Evolutionary conservation across 176 grass and related monocot genomes (phyloP), one percentile per base, ranked within the genome.

Genomic region (Phyllostachys edulis): DNA sequence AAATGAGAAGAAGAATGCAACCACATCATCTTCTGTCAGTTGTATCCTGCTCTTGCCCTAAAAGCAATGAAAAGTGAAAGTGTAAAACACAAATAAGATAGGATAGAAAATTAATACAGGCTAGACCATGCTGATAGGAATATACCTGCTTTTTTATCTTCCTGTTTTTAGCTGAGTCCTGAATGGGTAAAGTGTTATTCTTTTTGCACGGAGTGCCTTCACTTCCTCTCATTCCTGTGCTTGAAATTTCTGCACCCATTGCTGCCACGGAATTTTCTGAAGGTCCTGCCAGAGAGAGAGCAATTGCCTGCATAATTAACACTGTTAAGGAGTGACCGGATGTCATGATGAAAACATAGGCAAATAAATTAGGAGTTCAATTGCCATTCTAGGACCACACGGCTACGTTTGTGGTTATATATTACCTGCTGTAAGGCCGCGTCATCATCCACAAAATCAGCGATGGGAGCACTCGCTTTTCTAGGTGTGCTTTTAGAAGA

Each of bases 21-120:
- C 64, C 80, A 96, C 86, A 82, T 98, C 91, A 90, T 98, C 96
- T 84, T 98, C 96, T 78, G 80, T 89, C 71, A 98, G 87, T 49
- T 92, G 91, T 88, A 94, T 86, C 91, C 81, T 80, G 63, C 89
- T 95, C 73, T 93, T 98, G n/a, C 50, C 85, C 96, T 97, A 46
- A 69, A 88, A 77, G 41, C 6, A 85, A 67, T 60, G 52, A 60
- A 12, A 88, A 18, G 39, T 24, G 40, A 66, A 45, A 42, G 23
- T 37, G 26, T 59, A 77, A 73, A 46, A 81, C 57, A 75, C 21
- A 82, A 63, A 59, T 56, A 61, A 21, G 20, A 59, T 20, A 44
- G 4, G 70, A 73, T 47, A 71, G 37, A 41, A 67, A 80, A 61
- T 12, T 78, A 54, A 29, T 56, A 47, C 20, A 60, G 52, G 23